Evolutionary conservation across 768 basidiomycete genomes (phyloP), one percentile per base, ranked within the genome.

Genomic region (Leccinum obscurum): DNA sequence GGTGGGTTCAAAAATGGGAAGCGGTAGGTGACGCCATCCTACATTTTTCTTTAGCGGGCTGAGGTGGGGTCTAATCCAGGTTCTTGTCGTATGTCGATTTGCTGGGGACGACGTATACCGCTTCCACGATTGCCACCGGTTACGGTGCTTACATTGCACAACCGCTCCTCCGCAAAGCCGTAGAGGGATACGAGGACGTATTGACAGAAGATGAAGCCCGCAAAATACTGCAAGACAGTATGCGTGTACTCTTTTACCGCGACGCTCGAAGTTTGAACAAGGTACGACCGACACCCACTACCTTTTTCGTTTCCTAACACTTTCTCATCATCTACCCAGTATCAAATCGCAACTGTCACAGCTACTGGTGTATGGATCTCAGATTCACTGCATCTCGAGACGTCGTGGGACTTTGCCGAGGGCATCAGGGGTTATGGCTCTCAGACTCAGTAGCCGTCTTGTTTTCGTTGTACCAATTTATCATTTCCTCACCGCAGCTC

Each of bases 251-350:
- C 52, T 98, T 89, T 77, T 99, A 99, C 77, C 86, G 97, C 49
- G 97, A 99, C 68, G 96, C 96, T 6, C 83, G 96, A 66, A 93
- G 92, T 78, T 78, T 95, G 74, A 91, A 98, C 83, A 97, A 98
- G 85, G 95, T 93, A 63, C 34, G 81, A 70, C 49, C 26, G 22
- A 26, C 51, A 15, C 20, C 26, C 28, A 6, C 13, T 52, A 34
- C 30, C 62, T 17, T 48, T 59, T 6, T 22, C n/a, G 24, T 20
- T 55, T 55, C 37, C 35, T 22, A 55, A 6, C 14, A 2, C n/a
- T 15, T 41, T 52, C 46, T 54, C 6, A 52, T 24, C 58, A 28
- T 52, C n/a, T 30, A 35, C 58, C 1, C 72, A 98, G 96, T 98
- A 88, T 77, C 96, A 98, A 95, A 84, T 98, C 59, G 95, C 94